Base-by-base conservation (phyloP, 352 stramenopile genomes). In the Phytophthora sp. region DNA sequence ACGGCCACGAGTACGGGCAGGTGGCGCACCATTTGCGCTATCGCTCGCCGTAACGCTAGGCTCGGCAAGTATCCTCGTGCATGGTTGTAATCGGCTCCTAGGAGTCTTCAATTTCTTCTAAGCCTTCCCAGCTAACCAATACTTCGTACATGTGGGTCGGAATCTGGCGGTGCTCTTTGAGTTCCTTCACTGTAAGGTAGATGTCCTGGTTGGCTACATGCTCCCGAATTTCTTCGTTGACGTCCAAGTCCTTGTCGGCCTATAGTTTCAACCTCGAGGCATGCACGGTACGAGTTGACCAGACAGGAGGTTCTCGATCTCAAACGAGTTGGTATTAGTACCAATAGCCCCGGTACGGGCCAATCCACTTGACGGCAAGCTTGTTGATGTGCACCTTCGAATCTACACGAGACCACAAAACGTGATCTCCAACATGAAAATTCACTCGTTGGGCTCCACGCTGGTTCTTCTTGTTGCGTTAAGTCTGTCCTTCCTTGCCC, bases 331-430 rank as follows among this genome's bases (percentile, higher is more conserved):
- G 23, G 23, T 11, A 1, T 49, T 30, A 5, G 42, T 7, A 31
- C 21, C 21, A 20, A 31, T 31, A 8, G 31, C n/a, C 21, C 7
- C 11, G 21, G 11, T 33, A 50, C 3, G 18, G 39, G 4, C 42
- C 42, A 31, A 33, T 31, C 42, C 42, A 50, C 12, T 50, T 50
- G 7, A 50, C 42, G 9, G 42, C 42, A 18, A 50, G 8, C 42
- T 50, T 31, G 42, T 50, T 50, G 7, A 9, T n/a, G 12, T 31
- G 11, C 23, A 20, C 12, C 42, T 50, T 31, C 11, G 42, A 8
- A 11, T 50, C 8, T 12, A 50, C 12, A n/a, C 42, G 8, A 31
- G 42, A 50, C 42, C 42, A 50, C 23, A 50, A 1, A 33, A 31
- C 42, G 23, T 21, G 31, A 31, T 31, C 42, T 3, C 42, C 11